A percentile compares a stretch with the other conserved stretches of the same genome.
These are phyloP conservation scores for Sphagnum tenellum DNA, from an alignment of 225 moss, liverwort and hornwort species.

Conservation along the genomic window DNA sequence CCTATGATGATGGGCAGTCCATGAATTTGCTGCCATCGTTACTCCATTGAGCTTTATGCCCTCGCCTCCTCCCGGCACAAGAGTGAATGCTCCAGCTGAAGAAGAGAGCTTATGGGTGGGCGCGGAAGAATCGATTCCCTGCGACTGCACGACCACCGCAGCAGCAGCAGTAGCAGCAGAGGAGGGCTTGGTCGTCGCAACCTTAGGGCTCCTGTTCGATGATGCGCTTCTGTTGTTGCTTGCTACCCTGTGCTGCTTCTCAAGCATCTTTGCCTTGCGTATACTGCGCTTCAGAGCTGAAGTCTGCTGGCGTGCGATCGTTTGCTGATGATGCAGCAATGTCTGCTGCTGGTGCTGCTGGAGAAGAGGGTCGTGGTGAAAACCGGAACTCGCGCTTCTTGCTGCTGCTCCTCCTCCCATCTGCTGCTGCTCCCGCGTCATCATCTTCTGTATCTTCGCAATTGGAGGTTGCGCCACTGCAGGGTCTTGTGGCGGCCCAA, in stretches of 20 bases:
- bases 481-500: background rate
- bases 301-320: slow-evolving; percentile 6
- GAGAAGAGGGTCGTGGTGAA: background rate
- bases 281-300: slow-evolving; percentile 8
- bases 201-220: too few relatives aligned
- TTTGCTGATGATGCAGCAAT: background rate
- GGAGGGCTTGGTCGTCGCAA: background rate
- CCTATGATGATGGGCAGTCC: background rate
- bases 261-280: slow-evolving; percentile 11
- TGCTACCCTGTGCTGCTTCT: slow-evolving; percentile 1
- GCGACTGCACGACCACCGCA: slow-evolving; percentile 1
- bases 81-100: too few relatives aligned
- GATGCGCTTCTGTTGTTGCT: too few relatives aligned
- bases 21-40: slow-evolving; percentile 2
- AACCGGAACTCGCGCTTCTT: background rate
- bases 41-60: background rate
- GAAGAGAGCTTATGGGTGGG: slow-evolving; percentile 1
- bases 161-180: background rate
- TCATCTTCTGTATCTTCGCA: slow-evolving; percentile 1
- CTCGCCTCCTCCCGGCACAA: too few relatives aligned
- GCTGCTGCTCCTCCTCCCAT: background rate
- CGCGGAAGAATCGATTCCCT: background rate
- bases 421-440: background rate
- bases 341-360: background rate
- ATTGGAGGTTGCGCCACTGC: slow-evolving; percentile 3